Evolutionary conservation across 768 basidiomycete species (phyloP).

Genomic region (Tricholoma sp.): DNA sequence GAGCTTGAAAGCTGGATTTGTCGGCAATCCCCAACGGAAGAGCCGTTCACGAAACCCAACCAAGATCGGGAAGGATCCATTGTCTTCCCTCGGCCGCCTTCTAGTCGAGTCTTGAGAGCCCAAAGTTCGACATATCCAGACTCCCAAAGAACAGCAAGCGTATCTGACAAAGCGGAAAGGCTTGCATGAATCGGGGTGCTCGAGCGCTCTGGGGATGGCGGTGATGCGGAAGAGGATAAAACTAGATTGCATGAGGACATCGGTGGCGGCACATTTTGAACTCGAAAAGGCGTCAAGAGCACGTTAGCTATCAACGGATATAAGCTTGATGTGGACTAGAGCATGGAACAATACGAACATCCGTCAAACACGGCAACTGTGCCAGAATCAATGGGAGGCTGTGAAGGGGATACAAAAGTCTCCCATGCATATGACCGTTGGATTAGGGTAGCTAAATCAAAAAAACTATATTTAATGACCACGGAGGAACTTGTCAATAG

Average conservation of each 20-base stretch:
- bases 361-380: constrained; percentile 89
- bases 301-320: constrained; percentile 47
- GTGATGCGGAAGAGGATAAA: constrained; percentile 18
- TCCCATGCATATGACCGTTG: constrained; percentile 74
- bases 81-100: constrained; percentile 49
- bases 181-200: constrained; percentile 61
- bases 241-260: constrained; percentile 68
- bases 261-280: constrained; percentile 96
- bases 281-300: constrained; percentile 88
- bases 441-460: constrained; percentile 43
- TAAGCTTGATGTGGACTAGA: background rate
- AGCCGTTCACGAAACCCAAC: constrained; percentile 24
- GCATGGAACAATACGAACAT: constrained; percentile 41
- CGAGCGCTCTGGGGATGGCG: constrained; percentile 11
- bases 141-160: constrained; percentile 65
- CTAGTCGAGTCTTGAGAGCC: constrained; percentile 59
- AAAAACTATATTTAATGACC: background rate
- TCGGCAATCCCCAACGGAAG: constrained; percentile 21
- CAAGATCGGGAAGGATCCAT: constrained; percentile 48
- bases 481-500: background rate
- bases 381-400: constrained; percentile 72
- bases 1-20: constrained; percentile 24
- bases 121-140: constrained; percentile 66
- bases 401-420: constrained; percentile 53
- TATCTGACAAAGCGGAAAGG: constrained; percentile 53